phyloP scores from a whole-genome alignment of 495 filamentous ascomycete species.

The Xylaria intraflava region DNA sequence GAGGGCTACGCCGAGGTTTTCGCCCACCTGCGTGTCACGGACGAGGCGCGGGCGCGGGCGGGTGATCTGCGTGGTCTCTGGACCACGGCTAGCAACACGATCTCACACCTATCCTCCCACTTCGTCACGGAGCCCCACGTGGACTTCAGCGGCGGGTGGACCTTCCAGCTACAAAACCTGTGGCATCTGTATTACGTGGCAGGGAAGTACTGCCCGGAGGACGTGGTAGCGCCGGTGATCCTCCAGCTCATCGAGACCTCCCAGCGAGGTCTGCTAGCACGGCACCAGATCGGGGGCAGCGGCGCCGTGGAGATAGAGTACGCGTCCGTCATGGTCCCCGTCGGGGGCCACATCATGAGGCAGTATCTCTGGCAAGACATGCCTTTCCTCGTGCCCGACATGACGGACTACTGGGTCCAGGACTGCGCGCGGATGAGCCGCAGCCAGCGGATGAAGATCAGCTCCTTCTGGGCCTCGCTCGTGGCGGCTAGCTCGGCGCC shows the following conservation, averaged over 20 bases:
- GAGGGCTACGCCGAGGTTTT: conserved; percentile 12
- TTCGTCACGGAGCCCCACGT: conserved; percentile 20
- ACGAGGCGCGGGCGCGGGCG: conserved; percentile 9
- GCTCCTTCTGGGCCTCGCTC: conserved; percentile 9
- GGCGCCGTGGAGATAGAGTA: conserved; percentile 7
- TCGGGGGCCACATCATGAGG: conserved; percentile 7
- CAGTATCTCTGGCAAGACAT: conserved; percentile 15
- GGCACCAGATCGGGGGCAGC: not conserved
- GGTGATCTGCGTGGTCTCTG: conserved; percentile 9
- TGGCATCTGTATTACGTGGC: conserved; percentile 14
- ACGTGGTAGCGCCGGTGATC: conserved; percentile 5
- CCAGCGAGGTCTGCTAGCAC: conserved; percentile 6
- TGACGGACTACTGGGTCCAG: conserved; percentile 12
- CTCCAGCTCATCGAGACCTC: conserved; percentile 12
- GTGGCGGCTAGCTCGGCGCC: conserved; percentile 8
- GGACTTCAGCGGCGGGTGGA: conserved; percentile 13
- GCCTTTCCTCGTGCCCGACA: conserved; percentile 10
- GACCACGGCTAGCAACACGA: conserved; percentile 6
- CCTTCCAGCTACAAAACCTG: conserved; percentile 12
- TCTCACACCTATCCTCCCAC: conserved; percentile 12
- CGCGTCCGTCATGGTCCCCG: conserved; percentile 6
- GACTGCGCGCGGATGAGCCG: conserved; percentile 12
- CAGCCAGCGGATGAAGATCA: conserved; percentile 10
- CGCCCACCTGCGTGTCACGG: conserved; percentile 7
- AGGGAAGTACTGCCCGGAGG: conserved; percentile 3